These are phyloP conservation scores for Populus hybrid DNA, from an alignment of 441 rosid genomes.

Conservation along the genomic window DNA sequence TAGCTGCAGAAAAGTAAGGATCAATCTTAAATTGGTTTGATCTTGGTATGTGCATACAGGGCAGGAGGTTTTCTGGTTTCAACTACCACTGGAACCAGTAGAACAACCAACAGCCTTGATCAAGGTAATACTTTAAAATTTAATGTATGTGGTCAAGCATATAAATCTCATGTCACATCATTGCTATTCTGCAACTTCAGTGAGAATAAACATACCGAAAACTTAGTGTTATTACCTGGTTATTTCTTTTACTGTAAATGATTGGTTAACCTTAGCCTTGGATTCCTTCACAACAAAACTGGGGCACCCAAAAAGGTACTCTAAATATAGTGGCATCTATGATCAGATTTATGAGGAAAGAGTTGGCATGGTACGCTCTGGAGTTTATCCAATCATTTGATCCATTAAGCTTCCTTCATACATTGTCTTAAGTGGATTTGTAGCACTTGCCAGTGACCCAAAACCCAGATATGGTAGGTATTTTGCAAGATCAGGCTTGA, in stretches of 20 bases:
- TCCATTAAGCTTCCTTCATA: neutral
- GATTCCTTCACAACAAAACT: too few relatives aligned
- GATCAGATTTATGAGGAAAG: too few relatives aligned
- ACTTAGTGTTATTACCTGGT: neutral
- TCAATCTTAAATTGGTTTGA: neutral
- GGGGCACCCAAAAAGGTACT: too few relatives aligned
- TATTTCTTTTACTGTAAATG: neutral
- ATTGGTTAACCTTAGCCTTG: too few relatives aligned
- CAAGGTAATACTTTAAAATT: constrained; percentile 22
- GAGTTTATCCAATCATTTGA: neutral
- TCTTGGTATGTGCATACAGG: constrained; percentile 18
- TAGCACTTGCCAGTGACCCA: neutral
- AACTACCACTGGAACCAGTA: constrained; percentile 5
- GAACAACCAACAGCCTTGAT: neutral
- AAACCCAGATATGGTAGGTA: neutral
- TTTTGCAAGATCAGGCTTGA: neutral
- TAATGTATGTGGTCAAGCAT: neutral
- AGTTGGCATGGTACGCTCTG: too few relatives aligned
- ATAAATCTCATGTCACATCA: neutral
- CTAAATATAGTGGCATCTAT: too few relatives aligned
- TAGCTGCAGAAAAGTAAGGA: too few relatives aligned
- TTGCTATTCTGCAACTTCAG: neutral
- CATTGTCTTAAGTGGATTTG: neutral
- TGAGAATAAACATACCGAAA: neutral
- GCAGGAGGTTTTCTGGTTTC: constrained; percentile 17